Evolutionary conservation across 768 basidiomycete species (phyloP), one percentile per base, ranked within the genome.

Genomic region (Hygrocybe punicea): DNA sequence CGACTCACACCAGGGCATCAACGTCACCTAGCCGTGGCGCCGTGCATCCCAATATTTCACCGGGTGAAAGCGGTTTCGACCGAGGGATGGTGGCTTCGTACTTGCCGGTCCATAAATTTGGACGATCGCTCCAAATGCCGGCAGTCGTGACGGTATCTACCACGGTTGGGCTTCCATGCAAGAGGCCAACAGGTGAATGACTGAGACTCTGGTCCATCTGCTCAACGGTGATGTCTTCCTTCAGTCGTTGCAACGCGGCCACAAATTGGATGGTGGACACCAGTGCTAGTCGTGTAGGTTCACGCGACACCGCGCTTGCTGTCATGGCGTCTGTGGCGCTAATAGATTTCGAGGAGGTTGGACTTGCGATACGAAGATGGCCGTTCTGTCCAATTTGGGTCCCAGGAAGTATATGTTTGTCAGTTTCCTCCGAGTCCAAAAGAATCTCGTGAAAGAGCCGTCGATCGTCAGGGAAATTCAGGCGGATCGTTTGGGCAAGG

Each of bases 221-320:
- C 46, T 80, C 82, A 2, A 69, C 56, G 0, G 77, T 79, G 4
- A 98, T 78, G 65, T 91, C 87, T 25, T 93, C 89, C 63, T 90
- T 89, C 23, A 98, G 81, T 23, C 80, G 81, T 60, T 98, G 93
- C 10, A 98, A 77, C 10, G 96, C 92, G 6, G 95, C 86, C 19
- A 95, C 93, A 67, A 99, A 99, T 69, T 99, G 97, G 33, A 99
- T 98, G 0, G 97, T 99, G 0, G 95, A 98, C 0, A 99, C 97
- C 24, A 98, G 73, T 0, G 95, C 95, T 16, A 98, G 73, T 59
- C 87, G 81, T 16, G 93, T 97, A 5, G 73, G 75, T 45, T 71
- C 66, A 42, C 61, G 56, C 23, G 23, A 3, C 4, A 2, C 5
- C 17, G 7, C 24, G 45, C 17, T 29, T 29, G 4, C 29, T 4